Evolutionary conservation across 257 asterid species (phyloP).

Genomic region (Parsonsia alboflavescens): DNA sequence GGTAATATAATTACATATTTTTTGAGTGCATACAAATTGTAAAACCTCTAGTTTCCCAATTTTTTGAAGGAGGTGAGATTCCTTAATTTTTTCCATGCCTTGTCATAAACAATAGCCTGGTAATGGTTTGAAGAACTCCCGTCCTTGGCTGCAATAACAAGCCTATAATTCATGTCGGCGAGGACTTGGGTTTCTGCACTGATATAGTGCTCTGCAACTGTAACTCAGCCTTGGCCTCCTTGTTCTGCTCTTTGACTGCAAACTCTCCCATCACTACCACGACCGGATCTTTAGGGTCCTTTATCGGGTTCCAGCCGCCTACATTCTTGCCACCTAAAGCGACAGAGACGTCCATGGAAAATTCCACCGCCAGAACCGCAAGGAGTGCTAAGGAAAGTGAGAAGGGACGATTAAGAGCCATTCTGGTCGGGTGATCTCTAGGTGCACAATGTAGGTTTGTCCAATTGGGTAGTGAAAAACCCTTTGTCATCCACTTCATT

Average conservation of each 20-base stretch:
- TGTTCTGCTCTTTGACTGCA: constrained; percentile 16
- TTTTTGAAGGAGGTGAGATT: constrained; percentile 19
- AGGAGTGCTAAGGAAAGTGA: too few species aligned
- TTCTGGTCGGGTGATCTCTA: too few species aligned
- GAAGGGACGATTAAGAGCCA: too few species aligned
- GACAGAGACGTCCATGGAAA: constrained; percentile 2
- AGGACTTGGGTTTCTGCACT: constrained; percentile 15
- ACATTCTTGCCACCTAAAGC: neutral
- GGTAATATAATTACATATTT: too few species aligned
- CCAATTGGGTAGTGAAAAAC: too few species aligned
- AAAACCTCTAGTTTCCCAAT: too few species aligned
- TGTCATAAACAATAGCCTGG: constrained; percentile 8
- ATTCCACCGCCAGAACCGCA: neutral
- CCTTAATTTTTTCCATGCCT: constrained; percentile 10
- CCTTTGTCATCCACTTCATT: too few species aligned
- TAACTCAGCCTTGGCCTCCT: neutral
- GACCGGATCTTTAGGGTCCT: neutral
- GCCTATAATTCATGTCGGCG: constrained; percentile 4
- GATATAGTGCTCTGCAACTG: neutral
- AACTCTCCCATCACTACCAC: constrained; percentile 8
- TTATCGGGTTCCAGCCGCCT: constrained; percentile 3
- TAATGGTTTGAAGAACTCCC: neutral
- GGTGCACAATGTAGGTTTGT: too few species aligned
- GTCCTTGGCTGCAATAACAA: constrained; percentile 9
- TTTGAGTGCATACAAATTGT: too few species aligned